These are phyloP conservation scores for Lecanosticta acicola DNA, from an alignment of 2,329 filamentous ascomycete genomes.

Conservation along the genomic window DNA sequence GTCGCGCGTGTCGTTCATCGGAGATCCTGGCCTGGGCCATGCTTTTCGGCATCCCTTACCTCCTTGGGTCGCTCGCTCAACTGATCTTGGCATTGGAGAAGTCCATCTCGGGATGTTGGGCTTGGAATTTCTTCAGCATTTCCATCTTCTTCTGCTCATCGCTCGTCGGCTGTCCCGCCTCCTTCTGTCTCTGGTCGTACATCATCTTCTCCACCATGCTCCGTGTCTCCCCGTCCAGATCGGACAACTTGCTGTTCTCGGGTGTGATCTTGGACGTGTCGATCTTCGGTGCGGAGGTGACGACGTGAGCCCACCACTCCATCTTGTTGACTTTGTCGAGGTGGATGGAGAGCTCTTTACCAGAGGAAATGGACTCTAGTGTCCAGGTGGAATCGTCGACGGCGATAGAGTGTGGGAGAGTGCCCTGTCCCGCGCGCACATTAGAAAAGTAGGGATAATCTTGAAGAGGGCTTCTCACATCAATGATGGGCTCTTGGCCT, in stretches of 20 bases:
- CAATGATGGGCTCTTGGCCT: slow-evolving; percentile 78
- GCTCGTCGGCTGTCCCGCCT: slow-evolving; percentile 77
- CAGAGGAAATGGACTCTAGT: slow-evolving; percentile 60
- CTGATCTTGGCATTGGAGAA: slow-evolving; percentile 59
- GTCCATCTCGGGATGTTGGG: slow-evolving; percentile 68
- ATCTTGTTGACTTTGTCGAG: slow-evolving; percentile 95
- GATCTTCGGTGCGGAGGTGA: slow-evolving; percentile 81
- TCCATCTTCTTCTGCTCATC: slow-evolving; percentile 96
- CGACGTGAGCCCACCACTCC: slow-evolving; percentile 96
- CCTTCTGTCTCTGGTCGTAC: slow-evolving; percentile 97
- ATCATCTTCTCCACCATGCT: slow-evolving; percentile 99
- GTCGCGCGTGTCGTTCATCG: too few species aligned
- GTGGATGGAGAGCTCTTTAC: slow-evolving; percentile 76
- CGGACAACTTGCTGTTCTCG: slow-evolving; percentile 83
- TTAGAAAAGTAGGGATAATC: slow-evolving; percentile 4
- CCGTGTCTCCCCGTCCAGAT: slow-evolving; percentile 90
- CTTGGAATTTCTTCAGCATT: slow-evolving; percentile 86
- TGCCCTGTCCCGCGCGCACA: slow-evolving; percentile 54
- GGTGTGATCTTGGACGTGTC: slow-evolving; percentile 93
- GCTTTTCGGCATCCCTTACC: background rate
- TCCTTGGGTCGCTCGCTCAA: slow-evolving; percentile 8
- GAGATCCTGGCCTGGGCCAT: too few species aligned
- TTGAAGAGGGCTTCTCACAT: slow-evolving; percentile 46
- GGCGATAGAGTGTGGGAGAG: slow-evolving; percentile 71
- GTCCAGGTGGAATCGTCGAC: slow-evolving; percentile 95